Evolutionary conservation across 2,329 filamentous ascomycete genomes (phyloP), one percentile per base, ranked within the genome.

Genomic region (Nemania sp.): DNA sequence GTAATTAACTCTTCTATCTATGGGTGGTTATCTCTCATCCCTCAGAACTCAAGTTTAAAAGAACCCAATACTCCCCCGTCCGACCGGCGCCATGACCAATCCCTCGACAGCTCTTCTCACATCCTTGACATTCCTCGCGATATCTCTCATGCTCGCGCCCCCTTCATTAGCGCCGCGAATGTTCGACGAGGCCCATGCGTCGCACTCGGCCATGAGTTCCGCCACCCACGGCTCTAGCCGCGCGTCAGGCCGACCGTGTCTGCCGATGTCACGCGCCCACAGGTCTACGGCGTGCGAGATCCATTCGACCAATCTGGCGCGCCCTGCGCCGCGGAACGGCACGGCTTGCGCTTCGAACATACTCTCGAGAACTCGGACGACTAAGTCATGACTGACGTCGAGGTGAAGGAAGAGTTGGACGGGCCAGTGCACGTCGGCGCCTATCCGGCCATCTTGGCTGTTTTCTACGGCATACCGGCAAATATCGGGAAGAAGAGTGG

Each of bases 381-480:
- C 77, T 61, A 83, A 77, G 57, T 81, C 77, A 62, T 82, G 79
- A 19, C 80, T 80, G 9, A 84, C 79, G 17, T 78, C 79, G 15
- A 85, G 73, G 24, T 75, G 73, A 8, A 83, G 67, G 66, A 85
- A 84, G 12, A 84, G 70, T 57, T 80, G 73, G 2, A 82, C 75
- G 0, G 82, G 82, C 82, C 82, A 85, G 45, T 74, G 74, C 5
- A 80, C 73, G 57, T 84, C 77, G 3, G 82, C 82, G 0, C 78
- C 78, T 40, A 83, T 80, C 6, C 79, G 79, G 1, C 75, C 76
- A 60, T 86, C 82, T 62, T 84, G 82, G 48, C 80, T 77, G 55
- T 81, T 75, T 52, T 81, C 79, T 30, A 83, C 70, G 1, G 83
- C 79, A 62, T 88, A 89, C 19, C 77, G 77, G 69, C 86, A 86